A percentile compares a stretch with the other conserved stretches of the same genome.
Evolutionary conservation across 768 basidiomycete species (phyloP).

Genomic region (Naematelia encephala): DNA sequence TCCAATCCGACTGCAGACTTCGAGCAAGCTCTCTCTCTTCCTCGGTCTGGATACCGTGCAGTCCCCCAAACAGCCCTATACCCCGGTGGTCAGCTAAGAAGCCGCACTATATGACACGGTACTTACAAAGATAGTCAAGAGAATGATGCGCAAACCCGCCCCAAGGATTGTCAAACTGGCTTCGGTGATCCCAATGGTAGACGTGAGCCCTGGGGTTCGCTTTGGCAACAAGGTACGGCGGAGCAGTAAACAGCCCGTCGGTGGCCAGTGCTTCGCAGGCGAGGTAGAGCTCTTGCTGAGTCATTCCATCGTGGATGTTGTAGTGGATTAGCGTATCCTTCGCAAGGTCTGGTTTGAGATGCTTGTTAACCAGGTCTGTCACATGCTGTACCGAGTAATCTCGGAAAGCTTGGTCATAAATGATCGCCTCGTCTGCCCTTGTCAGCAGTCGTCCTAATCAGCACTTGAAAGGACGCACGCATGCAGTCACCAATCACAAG

Average conservation of each 20-base stretch:
- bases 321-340: not conserved
- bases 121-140: constrained; percentile 20
- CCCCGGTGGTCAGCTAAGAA: not conserved
- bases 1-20: constrained; percentile 2
- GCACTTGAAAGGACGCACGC: constrained; percentile 5
- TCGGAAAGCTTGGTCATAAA: not conserved
- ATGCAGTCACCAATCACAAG: not conserved
- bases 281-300: not conserved
- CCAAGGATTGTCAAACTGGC: constrained; percentile 20
- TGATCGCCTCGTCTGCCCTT: not conserved
- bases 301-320: constrained; percentile 2
- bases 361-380: constrained; percentile 2
- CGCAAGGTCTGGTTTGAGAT: not conserved
- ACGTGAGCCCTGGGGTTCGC: constrained; percentile 5
- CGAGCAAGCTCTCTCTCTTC: not conserved
- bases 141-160: constrained; percentile 20
- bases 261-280: not conserved
- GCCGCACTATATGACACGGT: no score
- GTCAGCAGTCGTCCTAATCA: constrained; percentile 13
- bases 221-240: constrained; percentile 14
- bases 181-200: constrained; percentile 13
- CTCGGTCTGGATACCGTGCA: not conserved
- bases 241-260: constrained; percentile 13
- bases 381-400: not conserved
- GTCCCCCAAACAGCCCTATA: no score